phyloP scores from a whole-genome alignment of 1,139 yeast genomes.

The Kluyveromyces marxianus region DNA sequence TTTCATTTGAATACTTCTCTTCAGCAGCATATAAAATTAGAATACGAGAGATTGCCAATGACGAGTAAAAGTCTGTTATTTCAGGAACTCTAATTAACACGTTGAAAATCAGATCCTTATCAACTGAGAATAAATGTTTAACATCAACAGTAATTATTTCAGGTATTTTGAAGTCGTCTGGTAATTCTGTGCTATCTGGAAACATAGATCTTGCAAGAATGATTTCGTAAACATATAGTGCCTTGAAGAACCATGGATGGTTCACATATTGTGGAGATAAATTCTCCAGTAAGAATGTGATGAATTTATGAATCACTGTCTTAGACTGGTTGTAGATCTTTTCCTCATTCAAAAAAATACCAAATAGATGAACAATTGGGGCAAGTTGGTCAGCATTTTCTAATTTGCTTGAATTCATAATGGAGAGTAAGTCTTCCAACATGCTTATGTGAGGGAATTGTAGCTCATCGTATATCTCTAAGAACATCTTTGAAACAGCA shows the following conservation, averaged over 20 bases:
- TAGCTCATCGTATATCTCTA: constrained; percentile 23
- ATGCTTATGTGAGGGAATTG: constrained; percentile 24
- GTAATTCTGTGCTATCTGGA: constrained; percentile 32
- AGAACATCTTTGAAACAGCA: constrained; percentile 44
- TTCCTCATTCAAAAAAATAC: constrained; percentile 35
- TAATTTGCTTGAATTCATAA: constrained; percentile 32
- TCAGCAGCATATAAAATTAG: constrained; percentile 47
- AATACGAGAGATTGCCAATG: constrained; percentile 44
- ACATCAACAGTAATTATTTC: constrained; percentile 17
- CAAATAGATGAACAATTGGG: constrained; percentile 42
- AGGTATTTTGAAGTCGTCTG: constrained; percentile 22
- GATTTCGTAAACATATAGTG: constrained; percentile 43
- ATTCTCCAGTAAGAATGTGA: constrained; percentile 34
- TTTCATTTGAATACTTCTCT: constrained; percentile 33
- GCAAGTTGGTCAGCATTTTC: constrained; percentile 34
- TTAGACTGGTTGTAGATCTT: constrained; percentile 24
- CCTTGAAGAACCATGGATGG: constrained; percentile 45
- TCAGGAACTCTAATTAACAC: constrained; percentile 36
- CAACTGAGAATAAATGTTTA: constrained; percentile 29
- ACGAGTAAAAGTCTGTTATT: constrained; percentile 39
- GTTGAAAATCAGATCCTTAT: constrained; percentile 37
- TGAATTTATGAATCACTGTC: constrained; percentile 32
- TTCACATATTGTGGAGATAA: constrained; percentile 35
- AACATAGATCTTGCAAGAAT: constrained; percentile 40
- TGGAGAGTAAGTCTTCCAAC: constrained; percentile 30